Evolutionary conservation across 768 basidiomycete species (phyloP), one percentile per base, ranked within the genome.

Genomic region (Tricholoma bakamatsutake): DNA sequence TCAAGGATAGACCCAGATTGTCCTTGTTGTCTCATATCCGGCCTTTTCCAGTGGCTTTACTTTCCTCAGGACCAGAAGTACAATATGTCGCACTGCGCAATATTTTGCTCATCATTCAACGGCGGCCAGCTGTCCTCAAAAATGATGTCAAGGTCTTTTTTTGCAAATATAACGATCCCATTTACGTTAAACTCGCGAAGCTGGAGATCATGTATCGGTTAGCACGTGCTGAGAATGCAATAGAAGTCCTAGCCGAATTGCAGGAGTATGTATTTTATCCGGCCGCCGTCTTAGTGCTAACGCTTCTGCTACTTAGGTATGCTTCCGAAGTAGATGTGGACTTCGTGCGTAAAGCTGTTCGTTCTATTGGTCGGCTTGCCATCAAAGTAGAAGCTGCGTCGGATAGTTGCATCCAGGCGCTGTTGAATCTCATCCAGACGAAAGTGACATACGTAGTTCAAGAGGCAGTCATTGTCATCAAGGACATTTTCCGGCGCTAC

Each of bases 91-190:
- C 93, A 2, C 75, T 99, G 30, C 85, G 97, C 52, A 99, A 99
- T 66, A 98, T 99, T 66, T 79, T 98, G 49, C 81, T 99, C 48
- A 97, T 99, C 68, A 95, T 99, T 59, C 97, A 98, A 73, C 83
- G 96, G 48, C 81, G 97, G 30, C 94, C 97, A 3, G 71, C 85
- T 11, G 92, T 99, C 31, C 76, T 99, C 40, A 90, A 90, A 72
- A 97, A 97, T 71, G 97, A 98, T 67, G 96, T 99, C 66, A 93
- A 93, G 64, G 95, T 98, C 12, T 98, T 99, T 74, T 99, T 99
- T 74, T 98, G 94, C 88, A 98, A 99, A 72, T 99, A 98, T 71
- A 98, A 98, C 68, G 97, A 98, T 65, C 97, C 97, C 2, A 97
- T 98, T 62, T 99, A 98, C 68, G 93, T 98, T 69, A 98, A 99